Percentiles rank a stretch among this genome's conserved stretches.
phyloP scores from a whole-genome alignment of 2,329 filamentous ascomycete genomes.

The Colletotrichum sp. region DNA sequence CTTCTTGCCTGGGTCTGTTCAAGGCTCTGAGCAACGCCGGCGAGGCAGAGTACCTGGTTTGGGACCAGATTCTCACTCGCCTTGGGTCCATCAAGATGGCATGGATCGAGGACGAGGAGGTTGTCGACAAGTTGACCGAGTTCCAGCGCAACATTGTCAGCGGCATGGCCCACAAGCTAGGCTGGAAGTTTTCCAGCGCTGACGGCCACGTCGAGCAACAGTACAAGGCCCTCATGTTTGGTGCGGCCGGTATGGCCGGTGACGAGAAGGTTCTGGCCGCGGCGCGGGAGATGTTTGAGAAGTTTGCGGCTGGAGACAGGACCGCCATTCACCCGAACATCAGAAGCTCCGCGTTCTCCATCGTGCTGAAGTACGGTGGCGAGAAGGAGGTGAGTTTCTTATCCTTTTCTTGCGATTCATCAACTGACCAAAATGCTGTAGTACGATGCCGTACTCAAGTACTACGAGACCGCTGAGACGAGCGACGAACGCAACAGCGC shows the following conservation, averaged over 20 bases:
- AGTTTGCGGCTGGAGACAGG: conserved; percentile 80
- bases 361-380: conserved; percentile 83
- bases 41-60: conserved; percentile 90
- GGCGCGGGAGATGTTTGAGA: conserved; percentile 88
- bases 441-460: conserved; percentile 81
- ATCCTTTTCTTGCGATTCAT: neutral
- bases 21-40: conserved; percentile 80
- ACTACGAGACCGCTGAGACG: conserved; percentile 37
- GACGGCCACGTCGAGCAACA: conserved; percentile 93
- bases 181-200: conserved; percentile 84
- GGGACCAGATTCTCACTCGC: conserved; percentile 87
- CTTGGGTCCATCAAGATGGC: conserved; percentile 80
- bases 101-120: conserved; percentile 81
- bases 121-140: conserved; percentile 77
- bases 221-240: conserved; percentile 92
- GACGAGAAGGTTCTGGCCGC: conserved; percentile 80
- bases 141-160: conserved; percentile 83
- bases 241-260: conserved; percentile 78
- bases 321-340: conserved; percentile 91
- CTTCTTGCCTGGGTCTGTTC: conserved; percentile 82
- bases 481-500: conserved; percentile 89
- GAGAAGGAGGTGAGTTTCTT: conserved; percentile 70
- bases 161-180: conserved; percentile 82
- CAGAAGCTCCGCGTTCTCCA: conserved; percentile 83
- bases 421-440: conserved; percentile 31